phyloP scores from a whole-genome alignment of 345 rosid species.

The Lepidium aucheri region DNA sequence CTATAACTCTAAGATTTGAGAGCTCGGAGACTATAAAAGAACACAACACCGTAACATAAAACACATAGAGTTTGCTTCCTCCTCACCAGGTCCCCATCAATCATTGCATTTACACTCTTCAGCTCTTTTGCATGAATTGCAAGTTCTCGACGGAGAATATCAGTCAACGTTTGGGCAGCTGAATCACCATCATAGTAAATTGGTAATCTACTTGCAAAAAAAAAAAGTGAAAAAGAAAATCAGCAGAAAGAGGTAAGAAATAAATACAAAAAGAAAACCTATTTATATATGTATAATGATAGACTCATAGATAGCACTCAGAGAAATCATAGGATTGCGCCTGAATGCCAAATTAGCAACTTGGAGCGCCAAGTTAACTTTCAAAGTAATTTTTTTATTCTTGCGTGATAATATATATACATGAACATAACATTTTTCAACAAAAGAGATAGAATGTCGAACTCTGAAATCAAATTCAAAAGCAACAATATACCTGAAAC shows the following conservation, averaged over 20 bases:
- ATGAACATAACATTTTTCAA: neutral
- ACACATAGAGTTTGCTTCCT: neutral
- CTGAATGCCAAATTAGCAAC: neutral
- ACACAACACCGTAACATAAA: neutral
- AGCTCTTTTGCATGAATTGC: conserved; percentile 54
- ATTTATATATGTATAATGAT: neutral
- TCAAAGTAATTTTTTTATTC: neutral
- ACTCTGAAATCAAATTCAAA: neutral
- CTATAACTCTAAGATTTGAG: neutral
- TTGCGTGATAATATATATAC: neutral
- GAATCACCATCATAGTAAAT: conserved; percentile 36
- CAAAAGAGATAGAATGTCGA: neutral
- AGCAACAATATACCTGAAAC: conserved; percentile 44
- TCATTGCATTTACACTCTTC: conserved; percentile 55
- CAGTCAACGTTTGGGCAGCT: conserved; percentile 33
- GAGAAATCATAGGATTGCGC: neutral
- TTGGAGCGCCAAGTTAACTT: neutral
- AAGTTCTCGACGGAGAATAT: conserved; percentile 57
- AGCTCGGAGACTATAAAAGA: neutral
- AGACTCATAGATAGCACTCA: neutral
- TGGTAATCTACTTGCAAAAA: conserved; percentile 44
- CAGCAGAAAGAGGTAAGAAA: neutral
- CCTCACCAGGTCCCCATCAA: conserved; percentile 81
- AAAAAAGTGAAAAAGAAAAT: neutral
- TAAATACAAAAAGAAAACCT: neutral